Base-by-base conservation (phyloP, 805 yeast genomes). In the Geotrichum ghanense region DNA sequence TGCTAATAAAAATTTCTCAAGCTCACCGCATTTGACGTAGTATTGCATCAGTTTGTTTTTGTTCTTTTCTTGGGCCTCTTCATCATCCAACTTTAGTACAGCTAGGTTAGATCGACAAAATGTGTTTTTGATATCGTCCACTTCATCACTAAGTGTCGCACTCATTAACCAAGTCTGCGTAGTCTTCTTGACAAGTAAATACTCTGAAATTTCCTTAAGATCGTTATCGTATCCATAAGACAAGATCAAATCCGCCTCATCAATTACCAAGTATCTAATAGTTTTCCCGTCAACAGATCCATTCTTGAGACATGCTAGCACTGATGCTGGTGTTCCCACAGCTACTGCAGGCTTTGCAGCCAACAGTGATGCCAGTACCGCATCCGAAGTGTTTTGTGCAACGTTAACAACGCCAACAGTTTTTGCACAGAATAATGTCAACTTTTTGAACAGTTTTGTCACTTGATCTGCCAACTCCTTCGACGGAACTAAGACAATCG, bases 151-250 rank as follows among this genome's bases (percentile, higher is more conserved):
- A 49, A 92, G 69, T 2, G 98, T 92, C 2, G 98, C 98, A 65
- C 95, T 84, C 97, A 92, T 92, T 54, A 92, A 69, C 65, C 87
- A 92, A 2, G 92, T 81, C 67, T 92, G 98, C 54, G 44, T 43
- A 27, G 47, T 42, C 27, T 49, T 82, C 59, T 79, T 80, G 12
- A 31, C 37, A n/a, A 88, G 87, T 51, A 89, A 66, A 51, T 65
- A 74, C 22, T 72, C 69, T 6, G 83, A 73, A 52, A 92, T 73
- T 56, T 73, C 75, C 39, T 75, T 69, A 51, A 90, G 70, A 65
- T 92, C 98, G 6, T 86, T 95, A 53, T 79, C 76, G 62, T 92
- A 87, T 21, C 98, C 98, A 63, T 84, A 92, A 1, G 95, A 82
- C 44, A 86, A 67, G 42, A 92, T 77, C 55, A 92, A 73, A 67